These are phyloP conservation scores for Cyathus striatus DNA, from an alignment of 768 basidiomycete genomes.

Conservation along the genomic window DNA sequence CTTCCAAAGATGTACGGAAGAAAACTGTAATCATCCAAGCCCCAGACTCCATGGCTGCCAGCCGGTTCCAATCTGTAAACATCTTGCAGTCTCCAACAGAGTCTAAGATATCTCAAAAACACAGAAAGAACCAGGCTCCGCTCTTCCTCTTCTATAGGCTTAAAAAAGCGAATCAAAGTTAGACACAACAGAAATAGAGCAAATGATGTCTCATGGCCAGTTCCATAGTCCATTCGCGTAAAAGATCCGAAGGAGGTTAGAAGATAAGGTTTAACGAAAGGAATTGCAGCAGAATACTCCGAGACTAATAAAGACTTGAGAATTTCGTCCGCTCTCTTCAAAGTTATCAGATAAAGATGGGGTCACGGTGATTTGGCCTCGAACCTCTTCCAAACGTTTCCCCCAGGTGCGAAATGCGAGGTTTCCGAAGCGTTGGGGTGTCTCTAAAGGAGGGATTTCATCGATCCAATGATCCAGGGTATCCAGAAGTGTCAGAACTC, in stretches of 20 bases:
- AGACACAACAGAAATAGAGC: constrained; percentile 71
- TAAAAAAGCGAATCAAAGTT: constrained; percentile 61
- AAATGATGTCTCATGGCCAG: constrained; percentile 93
- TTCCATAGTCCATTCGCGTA: constrained; percentile 91
- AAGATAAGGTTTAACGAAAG: constrained; percentile 75
- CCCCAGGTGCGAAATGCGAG: constrained; percentile 88
- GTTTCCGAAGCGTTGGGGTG: constrained; percentile 88
- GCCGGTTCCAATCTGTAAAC: constrained; percentile 91
- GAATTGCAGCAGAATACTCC: constrained; percentile 37
- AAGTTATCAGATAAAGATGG: constrained; percentile 3
- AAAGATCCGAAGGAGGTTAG: constrained; percentile 86
- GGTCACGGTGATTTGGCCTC: constrained; percentile 1
- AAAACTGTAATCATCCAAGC: constrained; percentile 88
- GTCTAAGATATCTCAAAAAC: constrained; percentile 71
- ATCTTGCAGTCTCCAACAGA: constrained; percentile 86
- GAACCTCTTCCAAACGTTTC: constrained; percentile 68
- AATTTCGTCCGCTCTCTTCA: constrained; percentile 55
- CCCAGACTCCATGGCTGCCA: constrained; percentile 98
- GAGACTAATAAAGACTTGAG: constrained; percentile 44
- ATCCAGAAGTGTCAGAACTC: constrained; percentile 54
- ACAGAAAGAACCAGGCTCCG: constrained; percentile 53
- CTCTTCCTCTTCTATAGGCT: constrained; percentile 57
- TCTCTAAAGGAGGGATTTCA: constrained; percentile 67
- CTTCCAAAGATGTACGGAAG: constrained; percentile 90
- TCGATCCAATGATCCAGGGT: constrained; percentile 71